A percentile compares a stretch with the other conserved stretches of the same genome.
These are phyloP conservation scores for Emmonsiellopsis sp. DNA, from an alignment of 2,329 filamentous ascomycete species.

Conservation along the genomic window DNA sequence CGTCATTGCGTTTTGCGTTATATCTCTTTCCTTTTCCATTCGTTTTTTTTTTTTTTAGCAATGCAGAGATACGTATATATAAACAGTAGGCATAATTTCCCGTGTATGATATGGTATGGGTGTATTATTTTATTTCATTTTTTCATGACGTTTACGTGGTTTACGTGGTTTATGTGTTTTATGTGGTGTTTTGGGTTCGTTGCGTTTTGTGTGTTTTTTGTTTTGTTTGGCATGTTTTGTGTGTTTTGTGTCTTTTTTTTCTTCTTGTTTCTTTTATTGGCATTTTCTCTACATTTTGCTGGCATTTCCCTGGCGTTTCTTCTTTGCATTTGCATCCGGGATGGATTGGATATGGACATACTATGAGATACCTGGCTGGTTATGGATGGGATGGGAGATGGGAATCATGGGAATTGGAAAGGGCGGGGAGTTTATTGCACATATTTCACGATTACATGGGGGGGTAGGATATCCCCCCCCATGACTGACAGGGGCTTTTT, in stretches of 20 bases:
- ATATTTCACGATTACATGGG: no score
- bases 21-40: neutral
- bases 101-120: slow-evolving; percentile 6
- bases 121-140: slow-evolving; percentile 8
- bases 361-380: neutral
- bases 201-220: neutral
- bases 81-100: neutral
- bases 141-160: neutral
- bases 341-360: neutral
- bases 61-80: slow-evolving; percentile 1
- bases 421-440: no score
- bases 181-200: neutral
- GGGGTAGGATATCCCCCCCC: no score
- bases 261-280: slow-evolving; percentile 7
- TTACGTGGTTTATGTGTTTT: neutral
- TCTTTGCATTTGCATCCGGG: neutral
- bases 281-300: slow-evolving; percentile 1
- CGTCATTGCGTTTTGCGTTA: neutral
- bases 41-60: neutral
- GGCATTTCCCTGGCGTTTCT: neutral
- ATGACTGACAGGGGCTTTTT: no score
- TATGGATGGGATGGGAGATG: neutral
- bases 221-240: slow-evolving; percentile 7
- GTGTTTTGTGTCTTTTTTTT: slow-evolving; percentile 8
- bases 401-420: neutral